A percentile compares a stretch with the other conserved stretches of the same genome.
These are phyloP conservation scores for Saccharomycopsis javanensis DNA, from an alignment of 805 yeast genomes.

Conservation along the genomic window DNA sequence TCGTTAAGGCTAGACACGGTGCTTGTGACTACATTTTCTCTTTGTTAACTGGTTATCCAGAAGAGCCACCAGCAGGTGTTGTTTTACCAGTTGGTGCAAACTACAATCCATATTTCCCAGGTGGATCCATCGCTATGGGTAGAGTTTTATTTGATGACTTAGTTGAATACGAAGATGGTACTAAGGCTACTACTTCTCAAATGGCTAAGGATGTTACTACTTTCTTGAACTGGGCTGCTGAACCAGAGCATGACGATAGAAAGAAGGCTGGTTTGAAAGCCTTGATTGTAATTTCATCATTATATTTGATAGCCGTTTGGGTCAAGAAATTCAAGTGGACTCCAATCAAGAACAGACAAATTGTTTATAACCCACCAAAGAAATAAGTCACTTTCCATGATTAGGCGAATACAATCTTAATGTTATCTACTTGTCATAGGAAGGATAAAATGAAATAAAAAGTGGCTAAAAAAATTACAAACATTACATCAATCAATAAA, in stretches of 20 bases:
- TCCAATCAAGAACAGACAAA: slow-evolving; percentile 89
- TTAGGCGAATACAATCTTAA: no score
- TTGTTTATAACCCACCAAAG: slow-evolving; percentile 87
- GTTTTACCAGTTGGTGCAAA: slow-evolving; percentile 85
- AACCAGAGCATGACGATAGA: slow-evolving; percentile 98
- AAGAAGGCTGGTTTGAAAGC: slow-evolving; percentile 96
- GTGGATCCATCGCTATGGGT: slow-evolving; percentile 99
- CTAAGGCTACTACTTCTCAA: slow-evolving; percentile 96
- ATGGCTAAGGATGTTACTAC: slow-evolving; percentile 98
- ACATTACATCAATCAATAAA: background rate
- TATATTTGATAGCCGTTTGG: slow-evolving; percentile 78
- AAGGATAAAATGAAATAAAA: background rate
- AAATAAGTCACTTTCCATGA: slow-evolving; percentile 30
- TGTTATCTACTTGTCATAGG: no score
- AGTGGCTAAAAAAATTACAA: background rate
- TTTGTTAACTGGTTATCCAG: slow-evolving; percentile 96
- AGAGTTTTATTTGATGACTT: slow-evolving; percentile 95
- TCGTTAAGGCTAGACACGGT: slow-evolving; percentile 98
- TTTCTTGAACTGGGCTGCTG: slow-evolving; percentile 96
- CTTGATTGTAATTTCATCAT: slow-evolving; percentile 61
- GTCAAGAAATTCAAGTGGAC: slow-evolving; percentile 98
- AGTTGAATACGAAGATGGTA: slow-evolving; percentile 98
- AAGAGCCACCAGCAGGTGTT: slow-evolving; percentile 97
- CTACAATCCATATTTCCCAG: slow-evolving; percentile 99
- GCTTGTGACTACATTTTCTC: slow-evolving; percentile 93